A percentile compares a stretch with the other conserved stretches of the same genome.
phyloP scores from a whole-genome alignment of 1,284 basidiomycete species.

The Ganoderma lingzhi region DNA sequence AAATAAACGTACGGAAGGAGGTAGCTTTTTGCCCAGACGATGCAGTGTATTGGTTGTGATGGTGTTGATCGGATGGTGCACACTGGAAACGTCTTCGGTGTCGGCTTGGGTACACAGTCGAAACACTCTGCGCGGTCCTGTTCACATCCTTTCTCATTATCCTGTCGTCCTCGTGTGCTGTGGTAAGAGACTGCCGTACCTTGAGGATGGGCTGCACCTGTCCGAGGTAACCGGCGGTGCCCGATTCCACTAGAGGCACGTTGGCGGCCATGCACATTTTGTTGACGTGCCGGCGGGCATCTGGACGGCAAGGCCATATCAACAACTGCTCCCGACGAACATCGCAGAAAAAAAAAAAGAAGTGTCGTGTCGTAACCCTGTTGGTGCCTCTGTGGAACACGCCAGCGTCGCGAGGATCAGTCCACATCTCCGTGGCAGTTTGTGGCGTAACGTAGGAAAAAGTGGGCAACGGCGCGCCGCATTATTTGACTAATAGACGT shows the following conservation, averaged over 20 bases:
- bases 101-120: conserved; percentile 89
- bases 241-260: conserved; percentile 94
- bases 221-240: conserved; percentile 95
- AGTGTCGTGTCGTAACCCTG: neutral
- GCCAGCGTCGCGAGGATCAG: neutral
- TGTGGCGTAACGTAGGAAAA: conserved; percentile 1
- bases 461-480: neutral
- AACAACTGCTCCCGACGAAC: neutral
- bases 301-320: conserved; percentile 46
- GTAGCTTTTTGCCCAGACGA: conserved; percentile 99
- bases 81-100: conserved; percentile 95
- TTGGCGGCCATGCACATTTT: conserved; percentile 95
- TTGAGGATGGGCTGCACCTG: conserved; percentile 82
- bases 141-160: neutral
- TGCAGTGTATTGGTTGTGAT: conserved; percentile 97
- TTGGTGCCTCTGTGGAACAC: neutral
- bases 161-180: neutral
- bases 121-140: conserved; percentile 92
- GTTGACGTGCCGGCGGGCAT: conserved; percentile 94
- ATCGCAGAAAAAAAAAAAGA: neutral
- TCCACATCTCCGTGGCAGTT: neutral
- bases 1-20: conserved; percentile 82
- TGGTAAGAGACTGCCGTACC: conserved; percentile 45
- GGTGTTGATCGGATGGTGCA: conserved; percentile 99
- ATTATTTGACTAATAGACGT: neutral